These are phyloP conservation scores for Trapa incisa DNA, from an alignment of 345 rosid genomes.

Conservation along the genomic window DNA sequence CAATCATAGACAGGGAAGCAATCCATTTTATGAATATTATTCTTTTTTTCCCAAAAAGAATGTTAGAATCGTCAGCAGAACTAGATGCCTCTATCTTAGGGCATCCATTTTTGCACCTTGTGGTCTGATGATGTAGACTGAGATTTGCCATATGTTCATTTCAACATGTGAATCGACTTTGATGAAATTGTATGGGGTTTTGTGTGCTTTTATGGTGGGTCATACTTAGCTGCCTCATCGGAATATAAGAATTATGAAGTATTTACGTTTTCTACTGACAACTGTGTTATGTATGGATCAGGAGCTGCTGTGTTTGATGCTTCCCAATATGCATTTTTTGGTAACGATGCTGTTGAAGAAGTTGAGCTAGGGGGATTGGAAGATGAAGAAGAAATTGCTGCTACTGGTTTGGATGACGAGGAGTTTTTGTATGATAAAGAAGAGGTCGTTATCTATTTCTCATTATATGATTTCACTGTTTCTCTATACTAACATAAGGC, in stretches of 20 bases:
- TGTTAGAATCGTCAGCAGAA: neutral
- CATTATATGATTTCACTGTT: neutral
- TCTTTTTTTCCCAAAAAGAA: neutral
- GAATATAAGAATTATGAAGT: neutral
- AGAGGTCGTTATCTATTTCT: slow-evolving; percentile 34
- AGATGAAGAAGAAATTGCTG: slow-evolving; percentile 49
- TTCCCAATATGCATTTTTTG: slow-evolving; percentile 95
- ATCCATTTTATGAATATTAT: neutral
- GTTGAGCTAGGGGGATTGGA: slow-evolving; percentile 95
- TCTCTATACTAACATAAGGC: neutral
- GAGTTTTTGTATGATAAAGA: slow-evolving; percentile 54
- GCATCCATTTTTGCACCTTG: neutral
- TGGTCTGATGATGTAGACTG: neutral
- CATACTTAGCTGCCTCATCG: neutral
- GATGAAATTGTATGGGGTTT: neutral
- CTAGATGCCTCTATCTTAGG: neutral
- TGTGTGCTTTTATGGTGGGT: neutral
- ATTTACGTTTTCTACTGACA: neutral
- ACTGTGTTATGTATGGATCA: slow-evolving; percentile 15
- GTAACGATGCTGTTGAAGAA: slow-evolving; percentile 76
- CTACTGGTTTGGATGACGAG: slow-evolving; percentile 47
- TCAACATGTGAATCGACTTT: neutral
- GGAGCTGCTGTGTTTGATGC: slow-evolving; percentile 71
- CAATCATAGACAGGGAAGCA: neutral
- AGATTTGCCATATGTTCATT: neutral